Base-by-base conservation (phyloP, 495 filamentous ascomycete genomes). In the Xylaria flabelliformis region DNA sequence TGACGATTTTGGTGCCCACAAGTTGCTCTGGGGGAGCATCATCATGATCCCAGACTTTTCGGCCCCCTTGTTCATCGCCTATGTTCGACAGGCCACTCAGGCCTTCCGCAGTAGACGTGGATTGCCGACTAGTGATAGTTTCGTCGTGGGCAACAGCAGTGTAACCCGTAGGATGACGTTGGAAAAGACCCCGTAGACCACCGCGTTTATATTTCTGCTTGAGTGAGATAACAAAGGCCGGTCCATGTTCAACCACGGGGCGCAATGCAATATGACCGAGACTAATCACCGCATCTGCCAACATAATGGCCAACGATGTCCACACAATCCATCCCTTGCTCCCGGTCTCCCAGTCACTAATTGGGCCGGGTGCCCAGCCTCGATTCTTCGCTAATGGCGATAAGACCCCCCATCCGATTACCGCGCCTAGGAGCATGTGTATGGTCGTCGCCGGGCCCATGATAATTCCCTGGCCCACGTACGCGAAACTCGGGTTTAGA, bases 301-400 rank as follows among this genome's bases (percentile, higher is more conserved):
- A 88, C 96, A 99, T 99, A 73, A 99, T 97, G 1, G 96, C 94
- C 41, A 99, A 81, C 69, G 92, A 95, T 1, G 95, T 83, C 96
- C 96, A 99, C 0, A 98, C 93, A 70, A 99, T 97, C 96, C 96
- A 99, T 26, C 95, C 96, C 84, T 98, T 97, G 78, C 92, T 96
- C 8, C 96, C 96, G 42, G 84, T 88, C 69, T 91, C 90, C 97
- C 97, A 99, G 77, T 96, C 93, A 34, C 89, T 82, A 1, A 98
- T 94, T 1, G 88, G 85, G 0, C 94, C 96, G 1, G 94, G 92
- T 19, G 96, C 97, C 96, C 96, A 99, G 12, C 92, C 94, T 74
- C 88, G 88, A 72, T 81, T 81, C 78, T 97, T 97, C 0, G 95
- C 96, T 36, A 98, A 80, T 19, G 96, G 96, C 3, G 94, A 97